Conservation (phyloP, 2,329 filamentous ascomycete genomes). For the Didymella arachidicola region DNA sequence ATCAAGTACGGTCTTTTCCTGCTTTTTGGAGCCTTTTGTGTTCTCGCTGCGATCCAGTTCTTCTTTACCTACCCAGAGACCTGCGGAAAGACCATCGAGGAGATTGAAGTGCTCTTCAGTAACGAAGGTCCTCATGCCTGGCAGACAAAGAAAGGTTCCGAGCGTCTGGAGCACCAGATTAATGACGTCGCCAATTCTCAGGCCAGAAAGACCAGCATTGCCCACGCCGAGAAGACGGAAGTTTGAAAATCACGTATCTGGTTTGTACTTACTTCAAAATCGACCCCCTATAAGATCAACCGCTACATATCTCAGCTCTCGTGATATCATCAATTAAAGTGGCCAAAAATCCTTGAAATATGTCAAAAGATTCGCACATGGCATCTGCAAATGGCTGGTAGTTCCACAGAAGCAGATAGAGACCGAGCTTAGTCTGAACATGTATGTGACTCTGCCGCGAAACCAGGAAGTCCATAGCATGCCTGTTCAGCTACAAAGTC, state of each 20-base stretch:
- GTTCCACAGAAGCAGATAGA: too few relatives aligned
- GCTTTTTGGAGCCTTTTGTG: conserved; percentile 58
- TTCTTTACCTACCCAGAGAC: conserved; percentile 56
- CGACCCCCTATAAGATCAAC: neutral
- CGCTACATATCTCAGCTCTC: too few relatives aligned
- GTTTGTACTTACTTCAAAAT: neutral
- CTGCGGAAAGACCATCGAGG: conserved; percentile 50
- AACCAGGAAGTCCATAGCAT: too few relatives aligned
- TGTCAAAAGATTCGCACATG: too few relatives aligned
- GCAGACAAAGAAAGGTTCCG: conserved; percentile 49
- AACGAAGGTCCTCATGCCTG: conserved; percentile 46
- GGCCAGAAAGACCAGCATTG: conserved; percentile 25
- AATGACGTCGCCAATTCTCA: conserved; percentile 35
- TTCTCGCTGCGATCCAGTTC: conserved; percentile 56
- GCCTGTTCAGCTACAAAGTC: too few relatives aligned
- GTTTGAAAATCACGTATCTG: neutral
- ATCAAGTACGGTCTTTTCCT: conserved; percentile 65
- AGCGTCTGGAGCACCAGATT: conserved; percentile 41
- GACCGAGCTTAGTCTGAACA: too few relatives aligned
- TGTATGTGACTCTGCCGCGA: too few relatives aligned
- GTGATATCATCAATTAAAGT: too few relatives aligned
- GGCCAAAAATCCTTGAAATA: too few relatives aligned
- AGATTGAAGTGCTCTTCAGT: conserved; percentile 47
- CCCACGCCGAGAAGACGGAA: conserved; percentile 8
- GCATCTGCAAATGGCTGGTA: too few relatives aligned